phyloP scores from a whole-genome alignment of 2,329 filamentous ascomycete genomes.

The Triangularia setosa region DNA sequence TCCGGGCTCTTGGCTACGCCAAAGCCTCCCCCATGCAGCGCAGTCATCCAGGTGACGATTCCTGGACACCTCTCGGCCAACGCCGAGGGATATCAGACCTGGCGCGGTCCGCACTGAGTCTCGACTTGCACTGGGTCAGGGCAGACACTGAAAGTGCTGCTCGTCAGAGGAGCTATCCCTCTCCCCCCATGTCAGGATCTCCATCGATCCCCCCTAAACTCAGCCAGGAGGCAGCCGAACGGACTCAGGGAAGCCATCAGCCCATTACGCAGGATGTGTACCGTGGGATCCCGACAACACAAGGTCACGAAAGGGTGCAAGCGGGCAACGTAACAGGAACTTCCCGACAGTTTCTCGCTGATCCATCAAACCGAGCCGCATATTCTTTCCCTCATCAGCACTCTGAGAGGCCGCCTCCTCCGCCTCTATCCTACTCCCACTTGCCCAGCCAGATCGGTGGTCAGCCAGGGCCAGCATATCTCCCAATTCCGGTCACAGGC shows the following conservation, averaged over 20 bases:
- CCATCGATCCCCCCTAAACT: conserved; percentile 56
- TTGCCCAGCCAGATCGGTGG: conserved; percentile 30
- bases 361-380: conserved; percentile 37
- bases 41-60: conserved; percentile 42
- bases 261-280: conserved; percentile 50
- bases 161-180: conserved; percentile 61
- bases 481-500: conserved; percentile 20
- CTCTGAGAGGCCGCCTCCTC: conserved; percentile 35
- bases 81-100: conserved; percentile 55
- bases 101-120: conserved; percentile 44
- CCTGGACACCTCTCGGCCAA: conserved; percentile 50
- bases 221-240: conserved; percentile 55
- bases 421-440: conserved; percentile 33
- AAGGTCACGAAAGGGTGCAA: conserved; percentile 34
- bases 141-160: conserved; percentile 51
- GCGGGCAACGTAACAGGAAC: conserved; percentile 24
- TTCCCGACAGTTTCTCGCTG: conserved; percentile 37
- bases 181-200: conserved; percentile 72
- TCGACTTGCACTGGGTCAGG: conserved; percentile 54
- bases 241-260: conserved; percentile 47
- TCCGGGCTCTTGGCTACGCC: conserved; percentile 23
- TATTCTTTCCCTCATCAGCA: conserved; percentile 37
- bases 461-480: conserved; percentile 29
- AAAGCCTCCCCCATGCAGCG: conserved; percentile 50
- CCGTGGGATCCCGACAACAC: conserved; percentile 37